Conservation (phyloP, 768 basidiomycete genomes). For the Sistotremastrum suecicum region DNA sequence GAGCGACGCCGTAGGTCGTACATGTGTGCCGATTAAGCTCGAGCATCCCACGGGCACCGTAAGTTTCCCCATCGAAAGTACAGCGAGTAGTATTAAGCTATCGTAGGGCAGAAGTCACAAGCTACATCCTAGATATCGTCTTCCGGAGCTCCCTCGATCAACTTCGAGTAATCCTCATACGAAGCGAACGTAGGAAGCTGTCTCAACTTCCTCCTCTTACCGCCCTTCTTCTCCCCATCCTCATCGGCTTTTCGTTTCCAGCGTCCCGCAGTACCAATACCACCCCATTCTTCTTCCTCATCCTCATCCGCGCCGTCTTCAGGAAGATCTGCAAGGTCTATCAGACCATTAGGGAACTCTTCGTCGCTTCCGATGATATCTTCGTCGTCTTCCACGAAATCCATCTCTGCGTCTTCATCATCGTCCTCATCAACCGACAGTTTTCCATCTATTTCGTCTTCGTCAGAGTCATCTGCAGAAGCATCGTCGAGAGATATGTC, state of each 20-base stretch:
- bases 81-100: too few species aligned
- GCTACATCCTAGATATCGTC: slow-evolving; percentile 34
- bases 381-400: slow-evolving; percentile 36
- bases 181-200: slow-evolving; percentile 71
- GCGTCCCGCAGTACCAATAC: slow-evolving; percentile 16
- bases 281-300: slow-evolving; percentile 42
- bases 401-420: slow-evolving; percentile 14
- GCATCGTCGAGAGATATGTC: slow-evolving; percentile 13
- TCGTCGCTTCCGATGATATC: slow-evolving; percentile 47
- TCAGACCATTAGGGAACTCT: slow-evolving; percentile 40
- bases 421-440: slow-evolving; percentile 5
- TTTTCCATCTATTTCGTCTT: slow-evolving; percentile 6
- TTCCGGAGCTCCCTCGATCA: slow-evolving; percentile 71
- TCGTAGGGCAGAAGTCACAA: too few species aligned
- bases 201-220: slow-evolving; percentile 53
- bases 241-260: slow-evolving; percentile 32
- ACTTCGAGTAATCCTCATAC: slow-evolving; percentile 73
- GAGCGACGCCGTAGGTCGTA: too few species aligned
- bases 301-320: slow-evolving; percentile 26
- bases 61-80: too few species aligned
- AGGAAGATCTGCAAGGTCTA: slow-evolving; percentile 44
- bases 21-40: too few species aligned
- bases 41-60: too few species aligned
- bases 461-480: slow-evolving; percentile 18
- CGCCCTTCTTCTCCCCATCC: slow-evolving; percentile 22